Conservation (phyloP, 257 asterid genomes). For the Scutellaria barbata region DNA sequence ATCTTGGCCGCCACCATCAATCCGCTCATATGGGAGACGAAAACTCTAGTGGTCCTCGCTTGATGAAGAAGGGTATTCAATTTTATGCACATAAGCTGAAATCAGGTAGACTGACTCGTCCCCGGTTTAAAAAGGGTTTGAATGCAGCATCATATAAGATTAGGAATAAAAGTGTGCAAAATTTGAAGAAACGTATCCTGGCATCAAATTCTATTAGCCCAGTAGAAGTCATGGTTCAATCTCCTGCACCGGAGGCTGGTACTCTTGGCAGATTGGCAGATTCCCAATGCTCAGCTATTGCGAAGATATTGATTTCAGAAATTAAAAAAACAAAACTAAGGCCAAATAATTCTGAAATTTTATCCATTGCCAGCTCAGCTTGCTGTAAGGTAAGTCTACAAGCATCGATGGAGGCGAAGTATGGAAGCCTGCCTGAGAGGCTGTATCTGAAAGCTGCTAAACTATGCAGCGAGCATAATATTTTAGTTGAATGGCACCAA, state of each 20-base stretch:
- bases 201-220: conserved; percentile 52
- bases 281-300: conserved; percentile 85
- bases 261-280: conserved; percentile 76
- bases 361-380: conserved; percentile 69
- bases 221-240: conserved; percentile 48
- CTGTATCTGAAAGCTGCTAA: conserved; percentile 87
- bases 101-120: conserved; percentile 83
- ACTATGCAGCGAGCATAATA: conserved; percentile 89
- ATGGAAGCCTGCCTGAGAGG: conserved; percentile 73
- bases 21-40: conserved; percentile 94
- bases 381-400: conserved; percentile 83
- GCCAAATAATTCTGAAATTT: conserved; percentile 80
- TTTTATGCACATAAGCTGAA: conserved; percentile 79
- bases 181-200: conserved; percentile 69
- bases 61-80: conserved; percentile 78
- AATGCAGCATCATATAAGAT: conserved; percentile 77
- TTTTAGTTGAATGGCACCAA: conserved; percentile 82
- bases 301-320: conserved; percentile 74
- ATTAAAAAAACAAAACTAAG: conserved; percentile 74
- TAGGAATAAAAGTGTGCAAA: conserved; percentile 73
- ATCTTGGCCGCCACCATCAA: conserved; percentile 99
- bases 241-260: conserved; percentile 55
- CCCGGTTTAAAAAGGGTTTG: conserved; percentile 69
- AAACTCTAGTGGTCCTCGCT: conserved; percentile 56
- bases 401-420: conserved; percentile 65